Percentiles rank a stretch among this genome's conserved stretches.
Conservation (phyloP, 306 rosid genomes). For the Phaseolus lunatus region DNA sequence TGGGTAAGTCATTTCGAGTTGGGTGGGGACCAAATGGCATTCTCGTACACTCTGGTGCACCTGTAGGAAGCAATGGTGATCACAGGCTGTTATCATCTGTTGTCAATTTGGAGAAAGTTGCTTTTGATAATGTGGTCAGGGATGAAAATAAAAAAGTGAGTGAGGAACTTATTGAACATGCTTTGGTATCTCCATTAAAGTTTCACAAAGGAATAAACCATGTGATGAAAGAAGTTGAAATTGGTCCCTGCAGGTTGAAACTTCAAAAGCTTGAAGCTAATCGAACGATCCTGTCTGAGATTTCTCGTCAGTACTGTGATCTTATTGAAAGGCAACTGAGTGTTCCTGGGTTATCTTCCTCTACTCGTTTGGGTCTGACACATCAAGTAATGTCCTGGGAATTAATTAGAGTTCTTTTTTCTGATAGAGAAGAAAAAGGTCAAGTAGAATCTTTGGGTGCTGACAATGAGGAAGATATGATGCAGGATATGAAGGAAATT, state of each 20-base stretch:
- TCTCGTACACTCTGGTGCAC: slow-evolving; percentile 85
- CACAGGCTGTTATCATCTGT: slow-evolving; percentile 71
- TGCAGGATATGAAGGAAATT: slow-evolving; percentile 80
- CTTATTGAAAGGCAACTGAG: slow-evolving; percentile 78
- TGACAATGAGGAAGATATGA: slow-evolving; percentile 92
- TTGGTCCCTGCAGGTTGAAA: slow-evolving; percentile 75
- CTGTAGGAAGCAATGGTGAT: slow-evolving; percentile 61
- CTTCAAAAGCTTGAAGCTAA: slow-evolving; percentile 75
- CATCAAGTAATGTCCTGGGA: slow-evolving; percentile 98
- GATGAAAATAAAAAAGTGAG: slow-evolving; percentile 80
- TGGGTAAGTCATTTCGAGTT: slow-evolving; percentile 96
- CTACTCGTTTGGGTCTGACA: slow-evolving; percentile 65
- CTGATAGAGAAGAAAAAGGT: slow-evolving; percentile 65
- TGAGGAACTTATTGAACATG: slow-evolving; percentile 72
- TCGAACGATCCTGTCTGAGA: slow-evolving; percentile 70
- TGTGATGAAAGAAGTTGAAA: slow-evolving; percentile 63
- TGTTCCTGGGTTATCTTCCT: slow-evolving; percentile 75
- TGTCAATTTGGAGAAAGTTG: slow-evolving; percentile 85
- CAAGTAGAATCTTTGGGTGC: slow-evolving; percentile 62
- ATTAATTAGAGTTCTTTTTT: slow-evolving; percentile 89
- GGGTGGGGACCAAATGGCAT: slow-evolving; percentile 99
- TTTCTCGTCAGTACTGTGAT: slow-evolving; percentile 81
- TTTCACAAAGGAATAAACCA: slow-evolving; percentile 79
- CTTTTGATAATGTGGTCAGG: slow-evolving; percentile 83
- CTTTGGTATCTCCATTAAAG: slow-evolving; percentile 75